Evolutionary conservation across 768 basidiomycete genomes (phyloP).

Genomic region (Tylopilus rubrobrunneus): DNA sequence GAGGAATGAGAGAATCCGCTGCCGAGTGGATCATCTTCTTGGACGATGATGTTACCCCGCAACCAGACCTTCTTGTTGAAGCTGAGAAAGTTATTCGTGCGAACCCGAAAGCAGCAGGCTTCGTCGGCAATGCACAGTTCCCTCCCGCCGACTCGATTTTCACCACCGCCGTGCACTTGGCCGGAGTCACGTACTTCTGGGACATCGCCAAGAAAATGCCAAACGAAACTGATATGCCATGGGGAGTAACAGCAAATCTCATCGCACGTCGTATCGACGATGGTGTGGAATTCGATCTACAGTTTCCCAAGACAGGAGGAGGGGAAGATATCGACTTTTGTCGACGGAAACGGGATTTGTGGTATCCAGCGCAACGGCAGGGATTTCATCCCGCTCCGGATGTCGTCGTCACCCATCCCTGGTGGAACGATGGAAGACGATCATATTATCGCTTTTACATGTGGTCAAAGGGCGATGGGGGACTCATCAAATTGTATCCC

Average conservation of each 20-base stretch:
- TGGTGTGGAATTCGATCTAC: conserved; percentile 41
- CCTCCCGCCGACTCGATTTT: conserved; percentile 46
- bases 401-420: conserved; percentile 53
- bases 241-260: conserved; percentile 63
- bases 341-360: conserved; percentile 40
- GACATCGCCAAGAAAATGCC: conserved; percentile 50
- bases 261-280: conserved; percentile 46
- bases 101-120: conserved; percentile 47
- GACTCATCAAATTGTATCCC: conserved; percentile 46
- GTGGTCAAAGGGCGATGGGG: conserved; percentile 59
- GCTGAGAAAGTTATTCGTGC: conserved; percentile 45
- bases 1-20: conserved; percentile 50
- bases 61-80: conserved; percentile 39
- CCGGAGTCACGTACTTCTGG: conserved; percentile 61
- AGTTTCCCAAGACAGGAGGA: conserved; percentile 60
- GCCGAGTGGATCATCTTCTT: conserved; percentile 58
- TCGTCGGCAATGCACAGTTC: conserved; percentile 50
- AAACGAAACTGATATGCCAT: conserved; percentile 43
- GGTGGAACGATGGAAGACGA: conserved; percentile 47
- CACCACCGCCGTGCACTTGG: conserved; percentile 51
- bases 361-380: conserved; percentile 30
- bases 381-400: conserved; percentile 48
- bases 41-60: conserved; percentile 54
- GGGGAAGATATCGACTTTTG: conserved; percentile 64
- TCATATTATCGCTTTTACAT: conserved; percentile 53